Conservation (phyloP, 768 basidiomycete genomes). For the Tricholoma terreum region DNA sequence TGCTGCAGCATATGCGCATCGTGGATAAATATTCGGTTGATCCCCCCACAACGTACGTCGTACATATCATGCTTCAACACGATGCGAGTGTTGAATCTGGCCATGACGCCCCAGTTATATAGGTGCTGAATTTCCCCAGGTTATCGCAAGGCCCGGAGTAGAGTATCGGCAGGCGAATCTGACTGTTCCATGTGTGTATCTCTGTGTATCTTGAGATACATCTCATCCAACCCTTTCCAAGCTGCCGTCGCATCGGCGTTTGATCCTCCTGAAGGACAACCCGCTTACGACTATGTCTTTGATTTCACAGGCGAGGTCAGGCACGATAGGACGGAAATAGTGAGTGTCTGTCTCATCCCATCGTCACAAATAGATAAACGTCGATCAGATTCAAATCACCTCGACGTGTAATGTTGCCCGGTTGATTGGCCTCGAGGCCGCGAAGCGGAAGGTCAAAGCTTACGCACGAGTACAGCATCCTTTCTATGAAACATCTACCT, state of each 20-base stretch:
- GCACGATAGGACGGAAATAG: conserved; percentile 72
- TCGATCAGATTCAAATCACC: conserved; percentile 68
- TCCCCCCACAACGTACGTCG: conserved; percentile 69
- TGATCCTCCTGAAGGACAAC: conserved; percentile 65
- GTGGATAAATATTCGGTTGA: conserved; percentile 72
- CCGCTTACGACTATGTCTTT: conserved; percentile 78
- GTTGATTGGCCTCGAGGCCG: conserved; percentile 71
- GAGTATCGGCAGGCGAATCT: conserved; percentile 84
- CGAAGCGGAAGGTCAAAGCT: conserved; percentile 73
- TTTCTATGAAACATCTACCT: conserved; percentile 63
- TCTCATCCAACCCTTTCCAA: conserved; percentile 27
- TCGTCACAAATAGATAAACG: conserved; percentile 6
- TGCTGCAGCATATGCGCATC: conserved; percentile 58
- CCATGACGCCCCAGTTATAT: conserved; percentile 54
- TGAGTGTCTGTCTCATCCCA: conserved; percentile 30
- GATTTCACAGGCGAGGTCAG: conserved; percentile 82
- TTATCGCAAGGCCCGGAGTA: conserved; percentile 64
- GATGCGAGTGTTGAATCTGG: conserved; percentile 1
- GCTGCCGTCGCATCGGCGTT: conserved; percentile 68
- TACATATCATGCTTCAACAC: neutral
- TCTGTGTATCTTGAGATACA: conserved; percentile 5
- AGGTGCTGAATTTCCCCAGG: conserved; percentile 67
- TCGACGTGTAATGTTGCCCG: conserved; percentile 69
- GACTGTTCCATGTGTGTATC: conserved; percentile 55
- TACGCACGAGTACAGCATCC: conserved; percentile 77